Evolutionary conservation across 805 yeast species (phyloP), one percentile per base, ranked within the genome.

Genomic region (Teunomyces funiuensis): DNA sequence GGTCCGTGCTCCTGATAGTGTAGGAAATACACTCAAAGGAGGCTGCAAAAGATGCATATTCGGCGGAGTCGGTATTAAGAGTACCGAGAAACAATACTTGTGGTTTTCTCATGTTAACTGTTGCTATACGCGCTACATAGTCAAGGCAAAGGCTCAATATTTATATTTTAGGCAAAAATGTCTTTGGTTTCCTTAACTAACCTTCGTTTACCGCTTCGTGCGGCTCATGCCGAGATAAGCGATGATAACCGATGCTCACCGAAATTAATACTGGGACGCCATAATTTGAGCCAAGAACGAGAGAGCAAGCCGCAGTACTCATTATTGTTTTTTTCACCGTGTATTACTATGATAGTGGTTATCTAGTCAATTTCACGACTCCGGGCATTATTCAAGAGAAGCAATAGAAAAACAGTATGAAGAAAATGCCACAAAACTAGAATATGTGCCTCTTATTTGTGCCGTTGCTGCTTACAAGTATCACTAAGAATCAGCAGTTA

Each of bases 31-130:
- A 49, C 13, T 57, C 55, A 44, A 44, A 57, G 25, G 49, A 48
- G 23, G 46, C 37, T 36, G 43, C 45, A 33, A 57, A 57, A 22
- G 37, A 39, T 18, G 46, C 33, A 45, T 49, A 57, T 33, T 45
- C 51, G 14, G 50, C 45, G 34, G 50, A 44, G 8, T 43, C 38
- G 14, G 47, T 46, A 43, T 48, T 47, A 17, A 55, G 37, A 39
- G 49, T 54, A 20, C 62, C 62, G 18, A 55, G 43, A 34, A 58
- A 39, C 29, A 57, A 49, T 23, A 55, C 61, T 31, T 54, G 52
- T 15, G 46, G 50, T 40, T 45, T 49, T 18, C 37, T 43, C 50
- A 43, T 46, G 8, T 3, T 39, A n/a, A 11, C 11, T 26, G 31
- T 8, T 28, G 14, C 9, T 22, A 11, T 22, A 5, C 9, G n/a